Evolutionary conservation across 1,284 basidiomycete genomes (phyloP).

Genomic region (Peniophora sp.): DNA sequence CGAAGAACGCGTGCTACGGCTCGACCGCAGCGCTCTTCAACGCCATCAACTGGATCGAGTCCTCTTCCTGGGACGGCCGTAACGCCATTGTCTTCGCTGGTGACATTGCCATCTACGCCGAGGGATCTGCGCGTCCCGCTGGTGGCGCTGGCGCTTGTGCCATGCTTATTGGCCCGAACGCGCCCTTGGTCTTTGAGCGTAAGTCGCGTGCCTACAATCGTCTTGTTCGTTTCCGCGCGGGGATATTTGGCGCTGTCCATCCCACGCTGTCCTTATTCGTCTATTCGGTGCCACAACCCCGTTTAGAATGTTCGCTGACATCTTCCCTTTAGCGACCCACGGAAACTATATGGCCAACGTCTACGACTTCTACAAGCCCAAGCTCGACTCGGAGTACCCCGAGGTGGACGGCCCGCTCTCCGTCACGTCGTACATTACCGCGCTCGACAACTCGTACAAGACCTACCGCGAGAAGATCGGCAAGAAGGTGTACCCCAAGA

Average conservation of each 20-base stretch:
- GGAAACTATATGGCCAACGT: slow-evolving; percentile 97
- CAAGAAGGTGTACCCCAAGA: slow-evolving; percentile 43
- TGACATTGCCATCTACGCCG: slow-evolving; percentile 98
- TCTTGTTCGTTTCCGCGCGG: background rate
- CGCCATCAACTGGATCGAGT: slow-evolving; percentile 96
- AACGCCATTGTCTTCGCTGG: slow-evolving; percentile 97
- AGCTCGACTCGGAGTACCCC: slow-evolving; percentile 89
- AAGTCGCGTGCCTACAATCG: slow-evolving; percentile 31
- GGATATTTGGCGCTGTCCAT: background rate
- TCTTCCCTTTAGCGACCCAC: slow-evolving; percentile 70
- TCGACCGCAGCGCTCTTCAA: slow-evolving; percentile 98
- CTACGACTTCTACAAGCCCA: slow-evolving; percentile 98
- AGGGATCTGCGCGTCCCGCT: slow-evolving; percentile 90
- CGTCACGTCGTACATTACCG: slow-evolving; percentile 91
- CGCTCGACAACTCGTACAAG: slow-evolving; percentile 87
- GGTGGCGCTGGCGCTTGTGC: slow-evolving; percentile 96
- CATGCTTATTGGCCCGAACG: slow-evolving; percentile 93
- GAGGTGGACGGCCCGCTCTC: slow-evolving; percentile 97
- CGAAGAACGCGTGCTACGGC: slow-evolving; percentile 99
- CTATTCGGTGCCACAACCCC: background rate
- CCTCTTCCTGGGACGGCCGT: slow-evolving; percentile 95
- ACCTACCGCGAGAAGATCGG: slow-evolving; percentile 82
- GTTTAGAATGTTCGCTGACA: slow-evolving; percentile 3
- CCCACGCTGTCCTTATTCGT: slow-evolving; percentile 4
- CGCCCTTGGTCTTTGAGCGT: slow-evolving; percentile 94